Evolutionary conservation across 257 asterid species (phyloP).

Genomic region (Lavandula angustifolia): DNA sequence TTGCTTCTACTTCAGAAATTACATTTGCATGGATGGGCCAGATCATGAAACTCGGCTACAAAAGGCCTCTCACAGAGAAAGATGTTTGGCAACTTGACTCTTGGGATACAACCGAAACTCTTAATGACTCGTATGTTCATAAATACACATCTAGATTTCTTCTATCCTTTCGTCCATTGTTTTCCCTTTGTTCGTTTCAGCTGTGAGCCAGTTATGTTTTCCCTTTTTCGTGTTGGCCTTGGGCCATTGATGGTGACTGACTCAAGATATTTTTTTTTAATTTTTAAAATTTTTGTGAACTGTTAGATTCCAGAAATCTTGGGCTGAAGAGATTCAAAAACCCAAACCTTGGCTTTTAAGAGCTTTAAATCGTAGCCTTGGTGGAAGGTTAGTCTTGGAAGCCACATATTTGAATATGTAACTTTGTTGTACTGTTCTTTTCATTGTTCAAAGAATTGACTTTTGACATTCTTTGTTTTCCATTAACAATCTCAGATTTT

Average conservation of each 20-base stretch:
- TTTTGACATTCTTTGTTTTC: constrained; percentile 28
- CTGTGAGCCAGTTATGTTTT: no score
- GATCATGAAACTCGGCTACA: constrained; percentile 84
- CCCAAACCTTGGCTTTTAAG: constrained; percentile 95
- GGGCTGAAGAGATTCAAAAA: constrained; percentile 75
- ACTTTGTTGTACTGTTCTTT: constrained; percentile 1
- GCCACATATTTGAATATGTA: constrained; percentile 20
- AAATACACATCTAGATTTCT: constrained; percentile 4
- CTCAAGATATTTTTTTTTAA: constrained; percentile 15
- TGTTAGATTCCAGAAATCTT: constrained; percentile 85
- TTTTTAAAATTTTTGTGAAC: no score
- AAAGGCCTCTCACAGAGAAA: constrained; percentile 87
- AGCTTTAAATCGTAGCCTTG: constrained; percentile 84
- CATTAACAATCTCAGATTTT: constrained; percentile 61
- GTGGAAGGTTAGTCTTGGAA: constrained; percentile 71
- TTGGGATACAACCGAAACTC: constrained; percentile 94
- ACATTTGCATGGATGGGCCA: constrained; percentile 78
- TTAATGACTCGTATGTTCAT: constrained; percentile 60
- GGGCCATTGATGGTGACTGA: neutral
- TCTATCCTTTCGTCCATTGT: neutral
- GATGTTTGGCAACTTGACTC: constrained; percentile 97
- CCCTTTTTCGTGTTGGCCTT: neutral
- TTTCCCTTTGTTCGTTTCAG: no score
- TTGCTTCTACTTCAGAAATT: constrained; percentile 50
- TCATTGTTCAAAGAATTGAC: constrained; percentile 21